Evolutionary conservation across 192 early-diverging fungal genomes (phyloP), one percentile per base, ranked within the genome.

Genomic region (Phlyctochytrium planicorne): DNA sequence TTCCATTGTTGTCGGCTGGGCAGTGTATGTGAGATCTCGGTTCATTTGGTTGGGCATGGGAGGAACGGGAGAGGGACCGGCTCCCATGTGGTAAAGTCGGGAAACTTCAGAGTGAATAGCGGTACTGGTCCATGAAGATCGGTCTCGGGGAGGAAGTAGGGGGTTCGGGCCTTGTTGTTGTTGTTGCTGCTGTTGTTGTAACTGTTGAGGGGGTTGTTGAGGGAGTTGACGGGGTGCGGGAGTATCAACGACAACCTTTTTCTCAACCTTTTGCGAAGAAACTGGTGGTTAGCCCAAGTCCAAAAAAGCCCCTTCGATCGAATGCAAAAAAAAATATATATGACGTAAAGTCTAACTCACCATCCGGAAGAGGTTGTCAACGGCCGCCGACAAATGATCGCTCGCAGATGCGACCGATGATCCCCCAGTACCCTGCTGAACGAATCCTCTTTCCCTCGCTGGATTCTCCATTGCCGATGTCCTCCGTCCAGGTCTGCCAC

Each of bases 41-140:
- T 50, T 14, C n/a, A 10, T n/a, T n/a, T 14, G 12, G 40, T n/a
- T n/a, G 55, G 55, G 16, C 12, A 27, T 12, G 6, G 27, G 16
- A 24, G 55, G 55, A 25, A 27, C 27, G 20, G 16, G 6, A 10
- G 55, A 6, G 55, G 6, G 14, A 29, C 4, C 60, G 14, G 65
- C 72, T 3, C 72, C 72, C 50, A 73, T 61, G 40, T 68, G 63
- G 50, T 73, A 73, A 2, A 73, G 53, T 29, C 67, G 67, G 33
- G 33, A 40, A 33, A 73, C 72, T 63, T 73, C 72, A n/a, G 72
- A 73, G 53, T 73, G 72, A 17, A 73, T 73, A n/a, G 72, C 72
- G 31, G 72, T 73, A n/a, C 32, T 37, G 50, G 72, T 73, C 72
- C 72, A 73, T 59, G 66, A 68, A 20, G 35, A 30, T 4, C 55